Base-by-base conservation (phyloP, 2,329 filamentous ascomycete genomes). In the Pseudogymnoascus destructans region DNA sequence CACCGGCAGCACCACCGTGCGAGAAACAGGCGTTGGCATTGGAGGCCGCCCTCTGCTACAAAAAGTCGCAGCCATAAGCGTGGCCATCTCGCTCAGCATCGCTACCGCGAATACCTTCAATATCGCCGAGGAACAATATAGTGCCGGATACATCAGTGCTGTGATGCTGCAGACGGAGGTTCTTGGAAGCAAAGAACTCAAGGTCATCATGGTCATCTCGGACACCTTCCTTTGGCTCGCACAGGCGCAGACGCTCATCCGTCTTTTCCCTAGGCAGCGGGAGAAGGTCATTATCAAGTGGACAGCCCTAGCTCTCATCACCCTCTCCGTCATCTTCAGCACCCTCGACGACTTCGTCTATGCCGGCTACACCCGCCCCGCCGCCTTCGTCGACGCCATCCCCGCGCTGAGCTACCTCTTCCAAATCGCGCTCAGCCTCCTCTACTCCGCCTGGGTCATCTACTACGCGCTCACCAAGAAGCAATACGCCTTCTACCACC, bases 231-330 rank as follows among this genome's bases (percentile, higher is more conserved):
- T 98, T 27, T 97, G 93, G 92, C 82, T 98, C 36, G 93, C 93
- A 1, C 93, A 98, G 72, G 92, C 95, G 1, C 93, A 98, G 73
- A 98, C 93, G 0, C 74, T 98, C 59, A 97, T 97, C 65, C 86
- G 93, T 57, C 77, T 98, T 1, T 98, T 98, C 65, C 93, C 93
- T 6, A 88, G 93, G 32, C 92, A 97, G 68, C 88, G 95, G 67
- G 93, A 98, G 73, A 97, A 97, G 73, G 85, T 97, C 57, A 88
- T 97, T 64, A 98, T 98, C 73, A 97, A 97, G 74, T 98, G 92
- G 92, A 89, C 92, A 13, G 93, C 92, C 1, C 96, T 97, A 69
- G 90, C 87, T 2, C 80, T 98, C 59, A 96, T 98, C 67, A 81
- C 89, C 0, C 79, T 96, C 60, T 92, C 97, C 69, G 85, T 92